Evolutionary conservation across 352 stramenopile genomes (phyloP), one percentile per base, ranked within the genome.

Genomic region (Globisporangium irregulare): DNA sequence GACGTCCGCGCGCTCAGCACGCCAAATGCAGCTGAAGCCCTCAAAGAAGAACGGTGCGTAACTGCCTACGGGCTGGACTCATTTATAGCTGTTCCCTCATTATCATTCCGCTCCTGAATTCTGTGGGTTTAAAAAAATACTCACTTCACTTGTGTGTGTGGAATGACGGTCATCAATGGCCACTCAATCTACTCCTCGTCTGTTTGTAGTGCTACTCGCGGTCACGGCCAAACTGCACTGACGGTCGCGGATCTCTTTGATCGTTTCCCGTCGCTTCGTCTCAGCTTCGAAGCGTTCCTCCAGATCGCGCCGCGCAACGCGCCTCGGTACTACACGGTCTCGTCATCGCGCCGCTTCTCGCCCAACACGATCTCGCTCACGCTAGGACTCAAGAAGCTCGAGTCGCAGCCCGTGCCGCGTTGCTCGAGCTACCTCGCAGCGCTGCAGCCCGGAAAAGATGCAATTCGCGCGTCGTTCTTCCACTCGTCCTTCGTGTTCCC

Each of bases 241-340:
- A 88, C 82, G 1, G 46, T 95, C 0, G 72, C 77, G 32, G 84
- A 94, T 60, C 64, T 95, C 51, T 79, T 94, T 5, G 84, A 90
- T 48, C 69, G 72, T 10, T 92, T 90, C 59, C 76, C 83, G 34
- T 95, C 88, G 3, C 34, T 94, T 54, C 76, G 68, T 4, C 61
- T 94, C 25, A 84, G 77, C 50, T 92, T 93, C 46, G 63, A 62
- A 3, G 79, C 77, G 41, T 91, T 94, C 68, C 84, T 90, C 63
- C 81, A 92, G 62, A 70, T 93, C 24, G 86, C 78, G 6, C 84
- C 88, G 15, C 60, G 70, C 29, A 93, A 93, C 66, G 72, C 80
- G 0, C 77, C 85, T 20, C 78, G 88, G 12, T 93, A 93, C 64
- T 95, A 95, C 78, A 94, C 86, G 7, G 78, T 95, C 14, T 93